These are phyloP conservation scores for Cytospora leucostoma DNA, from an alignment of 2,329 filamentous ascomycete genomes.

Conservation along the genomic window DNA sequence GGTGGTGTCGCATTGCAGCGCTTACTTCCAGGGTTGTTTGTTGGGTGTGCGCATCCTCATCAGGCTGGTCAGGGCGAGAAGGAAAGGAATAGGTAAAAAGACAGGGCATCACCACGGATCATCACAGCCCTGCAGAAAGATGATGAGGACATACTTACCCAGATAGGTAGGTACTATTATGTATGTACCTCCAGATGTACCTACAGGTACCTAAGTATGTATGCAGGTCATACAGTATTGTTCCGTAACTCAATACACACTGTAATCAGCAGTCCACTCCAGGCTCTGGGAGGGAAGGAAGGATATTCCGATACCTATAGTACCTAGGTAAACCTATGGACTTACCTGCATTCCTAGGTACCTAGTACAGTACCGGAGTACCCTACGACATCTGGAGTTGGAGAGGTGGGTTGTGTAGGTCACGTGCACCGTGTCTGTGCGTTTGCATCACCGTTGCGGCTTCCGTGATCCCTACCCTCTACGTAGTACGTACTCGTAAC, in stretches of 20 bases:
- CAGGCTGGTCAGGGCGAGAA: neutral
- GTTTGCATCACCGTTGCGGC: slow-evolving; percentile 1
- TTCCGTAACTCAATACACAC: no score
- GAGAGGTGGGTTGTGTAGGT: neutral
- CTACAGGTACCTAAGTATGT: no score
- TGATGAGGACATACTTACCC: no score
- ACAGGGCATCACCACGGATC: neutral
- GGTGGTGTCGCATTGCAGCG: neutral
- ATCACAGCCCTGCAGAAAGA: neutral
- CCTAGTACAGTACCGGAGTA: neutral
- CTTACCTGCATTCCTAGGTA: no score
- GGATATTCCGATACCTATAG: no score
- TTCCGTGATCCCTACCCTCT: neutral
- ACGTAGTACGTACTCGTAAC: no score
- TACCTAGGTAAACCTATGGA: no score
- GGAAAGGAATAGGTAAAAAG: neutral
- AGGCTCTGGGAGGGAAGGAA: no score
- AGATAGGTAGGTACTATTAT: no score
- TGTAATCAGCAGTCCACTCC: no score
- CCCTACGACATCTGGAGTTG: neutral
- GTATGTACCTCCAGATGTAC: no score
- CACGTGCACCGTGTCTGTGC: slow-evolving; percentile 10
- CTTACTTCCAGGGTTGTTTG: neutral
- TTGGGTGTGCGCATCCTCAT: neutral
- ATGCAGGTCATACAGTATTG: no score